A percentile compares a stretch with the other conserved stretches of the same genome.
These are phyloP conservation scores for Populus hybrid DNA, from an alignment of 441 rosid genomes.

Conservation along the genomic window DNA sequence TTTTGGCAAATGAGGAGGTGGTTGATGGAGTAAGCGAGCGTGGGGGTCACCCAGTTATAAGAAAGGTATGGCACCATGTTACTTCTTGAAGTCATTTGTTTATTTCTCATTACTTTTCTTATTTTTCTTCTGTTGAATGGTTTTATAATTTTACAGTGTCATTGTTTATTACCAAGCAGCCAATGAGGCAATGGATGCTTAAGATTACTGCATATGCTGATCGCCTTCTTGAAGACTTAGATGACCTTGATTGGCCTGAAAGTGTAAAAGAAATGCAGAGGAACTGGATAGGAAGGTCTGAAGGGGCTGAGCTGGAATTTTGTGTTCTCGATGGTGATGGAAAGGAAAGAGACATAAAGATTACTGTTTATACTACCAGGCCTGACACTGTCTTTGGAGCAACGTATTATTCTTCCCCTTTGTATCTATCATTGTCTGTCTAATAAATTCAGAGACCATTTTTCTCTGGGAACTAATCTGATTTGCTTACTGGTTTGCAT, in stretches of 20 bases:
- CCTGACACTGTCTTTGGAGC: slow-evolving; percentile 93
- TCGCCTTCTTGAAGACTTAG: slow-evolving; percentile 89
- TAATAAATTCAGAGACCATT: slow-evolving; percentile 1
- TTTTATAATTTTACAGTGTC: slow-evolving; percentile 89
- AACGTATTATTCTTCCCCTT: slow-evolving; percentile 49
- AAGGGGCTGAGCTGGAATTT: slow-evolving; percentile 83
- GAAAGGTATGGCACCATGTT: slow-evolving; percentile 56
- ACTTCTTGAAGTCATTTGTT: slow-evolving; percentile 9
- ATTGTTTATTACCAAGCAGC: slow-evolving; percentile 98
- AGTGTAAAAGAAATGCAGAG: slow-evolving; percentile 92
- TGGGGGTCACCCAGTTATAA: slow-evolving; percentile 91
- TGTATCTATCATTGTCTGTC: slow-evolving; percentile 9
- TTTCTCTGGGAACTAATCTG: slow-evolving; percentile 13
- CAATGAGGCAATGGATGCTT: slow-evolving; percentile 99
- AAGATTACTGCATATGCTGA: slow-evolving; percentile 96
- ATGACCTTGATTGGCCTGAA: slow-evolving; percentile 96
- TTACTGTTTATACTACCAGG: slow-evolving; percentile 83
- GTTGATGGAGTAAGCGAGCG: slow-evolving; percentile 98
- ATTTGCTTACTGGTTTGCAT: slow-evolving; percentile 14
- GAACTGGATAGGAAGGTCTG: slow-evolving; percentile 96
- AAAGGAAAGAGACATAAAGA: slow-evolving; percentile 46
- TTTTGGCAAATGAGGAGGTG: slow-evolving; percentile 98
- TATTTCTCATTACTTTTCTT: slow-evolving; percentile 19
- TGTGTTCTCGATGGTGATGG: slow-evolving; percentile 53
- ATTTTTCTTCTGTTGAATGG: slow-evolving; percentile 50